A percentile compares a stretch with the other conserved stretches of the same genome.
Conservation (phyloP, 2,329 filamentous ascomycete species). For the Ambrosiella beaveri region DNA sequence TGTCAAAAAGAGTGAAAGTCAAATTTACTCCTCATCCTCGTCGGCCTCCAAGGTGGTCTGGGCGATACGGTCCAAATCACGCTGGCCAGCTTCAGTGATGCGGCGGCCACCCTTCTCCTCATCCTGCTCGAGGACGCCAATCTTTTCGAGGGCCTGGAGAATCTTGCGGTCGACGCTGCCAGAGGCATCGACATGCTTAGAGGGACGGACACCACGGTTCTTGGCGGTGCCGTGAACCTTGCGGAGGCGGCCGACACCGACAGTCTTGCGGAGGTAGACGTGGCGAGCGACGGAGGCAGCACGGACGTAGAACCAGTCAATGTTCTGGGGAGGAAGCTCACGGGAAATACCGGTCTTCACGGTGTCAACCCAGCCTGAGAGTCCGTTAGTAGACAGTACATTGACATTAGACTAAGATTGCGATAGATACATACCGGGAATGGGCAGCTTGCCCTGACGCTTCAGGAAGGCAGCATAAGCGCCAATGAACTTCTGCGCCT, state of each 20-base stretch:
- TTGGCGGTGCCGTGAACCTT: conserved; percentile 92
- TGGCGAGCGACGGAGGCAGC: conserved; percentile 91
- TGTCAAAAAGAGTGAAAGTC: neutral
- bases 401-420: neutral
- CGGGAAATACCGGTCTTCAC: conserved; percentile 96
- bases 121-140: conserved; percentile 91
- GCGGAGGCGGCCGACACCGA: conserved; percentile 93
- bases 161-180: conserved; percentile 95
- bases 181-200: conserved; percentile 87
- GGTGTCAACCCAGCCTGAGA: conserved; percentile 88
- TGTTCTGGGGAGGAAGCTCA: conserved; percentile 94
- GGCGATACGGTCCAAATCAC: conserved; percentile 94
- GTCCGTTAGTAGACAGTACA: conserved; percentile 10
- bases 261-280: conserved; percentile 98
- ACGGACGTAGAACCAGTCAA: conserved; percentile 90
- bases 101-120: conserved; percentile 97
- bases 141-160: conserved; percentile 96
- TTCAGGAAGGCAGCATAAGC: conserved; percentile 81
- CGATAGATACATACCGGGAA: conserved; percentile 49
- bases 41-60: conserved; percentile 62
- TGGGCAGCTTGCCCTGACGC: conserved; percentile 83
- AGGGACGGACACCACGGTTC: conserved; percentile 87
- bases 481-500: conserved; percentile 80
- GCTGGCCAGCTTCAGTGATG: conserved; percentile 95
- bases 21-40: conserved; percentile 48